Percentiles rank a stretch among this genome's conserved stretches.
These are phyloP conservation scores for Withania somnifera DNA, from an alignment of 305 asterid species.

Conservation along the genomic window DNA sequence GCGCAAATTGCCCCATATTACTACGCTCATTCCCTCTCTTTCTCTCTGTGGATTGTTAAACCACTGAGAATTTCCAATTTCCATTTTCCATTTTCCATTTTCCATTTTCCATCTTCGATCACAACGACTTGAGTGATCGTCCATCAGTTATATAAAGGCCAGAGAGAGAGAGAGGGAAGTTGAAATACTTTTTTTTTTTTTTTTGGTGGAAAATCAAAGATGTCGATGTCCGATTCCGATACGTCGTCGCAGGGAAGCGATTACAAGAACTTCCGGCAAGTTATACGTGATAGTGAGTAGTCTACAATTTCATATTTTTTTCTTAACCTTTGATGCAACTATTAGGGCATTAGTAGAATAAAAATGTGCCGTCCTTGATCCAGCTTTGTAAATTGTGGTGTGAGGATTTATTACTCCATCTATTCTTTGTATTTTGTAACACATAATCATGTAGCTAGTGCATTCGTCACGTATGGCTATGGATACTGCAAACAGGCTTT, in stretches of 20 bases:
- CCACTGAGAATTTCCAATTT: slow-evolving; percentile 5
- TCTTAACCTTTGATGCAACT: neutral
- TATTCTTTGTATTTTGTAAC: neutral
- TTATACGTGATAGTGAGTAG: slow-evolving; percentile 82
- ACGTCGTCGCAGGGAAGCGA: slow-evolving; percentile 89
- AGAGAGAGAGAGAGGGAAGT: neutral
- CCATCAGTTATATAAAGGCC: neutral
- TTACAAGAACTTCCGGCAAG: slow-evolving; percentile 73
- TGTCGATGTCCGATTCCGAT: slow-evolving; percentile 95
- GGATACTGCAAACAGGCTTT: too few relatives aligned
- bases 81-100: neutral
- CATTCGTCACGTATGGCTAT: too few relatives aligned
- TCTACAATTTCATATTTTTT: neutral
- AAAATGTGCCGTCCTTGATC: neutral
- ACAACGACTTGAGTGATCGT: slow-evolving; percentile 16
- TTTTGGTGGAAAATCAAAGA: neutral
- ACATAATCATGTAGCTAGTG: too few relatives aligned
- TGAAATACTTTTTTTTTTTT: neutral
- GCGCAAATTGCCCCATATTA: neutral
- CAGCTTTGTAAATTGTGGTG: neutral
- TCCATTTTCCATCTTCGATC: slow-evolving; percentile 15
- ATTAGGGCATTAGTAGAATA: neutral
- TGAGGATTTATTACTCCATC: neutral
- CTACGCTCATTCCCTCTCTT: neutral
- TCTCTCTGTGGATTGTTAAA: neutral